Evolutionary conservation across 164 flowering plant species (phyloP), one percentile per base, ranked within the genome.

Genomic region (Platanus orientalis): DNA sequence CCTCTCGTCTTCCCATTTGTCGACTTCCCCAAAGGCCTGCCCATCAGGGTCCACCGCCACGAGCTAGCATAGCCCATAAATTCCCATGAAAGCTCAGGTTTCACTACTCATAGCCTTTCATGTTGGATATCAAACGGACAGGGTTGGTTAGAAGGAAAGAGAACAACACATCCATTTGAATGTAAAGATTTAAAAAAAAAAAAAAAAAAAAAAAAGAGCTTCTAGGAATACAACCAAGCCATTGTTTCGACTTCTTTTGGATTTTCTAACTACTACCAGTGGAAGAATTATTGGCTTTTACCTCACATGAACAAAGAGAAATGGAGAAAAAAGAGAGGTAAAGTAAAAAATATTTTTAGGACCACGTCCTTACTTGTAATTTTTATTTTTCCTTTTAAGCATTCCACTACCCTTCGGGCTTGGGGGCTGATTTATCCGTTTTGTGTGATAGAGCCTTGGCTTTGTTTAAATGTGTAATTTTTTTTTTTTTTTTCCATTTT

Each of bases 11-110:
- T 67, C 76, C 98, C 98, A 2, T 92, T 84, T 48, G 89, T 92
- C 45, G 96, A 92, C 53, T 92, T 92, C 69, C 96, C 93, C 0
- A 92, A 90, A 57, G 97, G 93, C 25, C 71, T 92, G 28, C 96
- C 96, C 14, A 84, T 92, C 69, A 78, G 64, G 63, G 83, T 90
- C 65, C 76, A 70, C 42, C 70, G 36, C 54, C 71, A 44, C 24
- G 52, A 60, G n/a, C 60, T 25, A 56, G 42, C 30, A 49, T 16
- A 44, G 13, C 25, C 26, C 51, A 26, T 27, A 39, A 53, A 12
- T 4, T 12, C 3, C 17, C 24, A 21, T 21, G 25, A 27, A n/a
- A 42, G 24, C 19, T 51, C 24, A n/a, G 40, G 9, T 26, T n/a
- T 45, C 30, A 36, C 42, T 36, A 12, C 36, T 32, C 50, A 21